Evolutionary conservation across 352 stramenopile species (phyloP).

Genomic region (Phytophthora cryptogea): DNA sequence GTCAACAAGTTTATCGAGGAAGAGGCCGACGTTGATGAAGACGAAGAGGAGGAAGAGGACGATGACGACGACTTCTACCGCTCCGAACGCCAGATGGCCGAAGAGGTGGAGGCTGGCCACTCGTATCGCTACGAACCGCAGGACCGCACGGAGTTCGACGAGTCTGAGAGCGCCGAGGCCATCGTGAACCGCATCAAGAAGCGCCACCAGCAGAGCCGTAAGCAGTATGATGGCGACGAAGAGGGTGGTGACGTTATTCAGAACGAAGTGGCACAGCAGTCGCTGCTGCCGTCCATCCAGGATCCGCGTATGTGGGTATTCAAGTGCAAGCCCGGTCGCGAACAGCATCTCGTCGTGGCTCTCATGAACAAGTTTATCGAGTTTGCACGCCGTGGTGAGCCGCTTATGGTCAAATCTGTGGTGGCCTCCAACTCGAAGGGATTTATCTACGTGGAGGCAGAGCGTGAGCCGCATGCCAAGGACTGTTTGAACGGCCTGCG

Average conservation of each 20-base stretch:
- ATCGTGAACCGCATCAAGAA: slow-evolving; percentile 91
- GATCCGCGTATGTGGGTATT: slow-evolving; percentile 91
- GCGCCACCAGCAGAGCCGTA: slow-evolving; percentile 84
- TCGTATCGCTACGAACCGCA: slow-evolving; percentile 81
- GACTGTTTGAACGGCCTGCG: slow-evolving; percentile 84
- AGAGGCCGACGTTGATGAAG: slow-evolving; percentile 86
- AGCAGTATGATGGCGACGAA: slow-evolving; percentile 86
- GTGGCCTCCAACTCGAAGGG: slow-evolving; percentile 88
- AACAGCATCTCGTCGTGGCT: slow-evolving; percentile 86
- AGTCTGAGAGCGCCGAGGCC: slow-evolving; percentile 82
- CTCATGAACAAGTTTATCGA: slow-evolving; percentile 93
- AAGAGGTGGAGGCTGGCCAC: slow-evolving; percentile 70
- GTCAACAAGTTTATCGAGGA: slow-evolving; percentile 92
- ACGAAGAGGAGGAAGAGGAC: slow-evolving; percentile 87
- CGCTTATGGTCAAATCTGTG: slow-evolving; percentile 86
- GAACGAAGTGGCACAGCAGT: slow-evolving; percentile 88
- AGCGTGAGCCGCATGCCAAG: slow-evolving; percentile 85
- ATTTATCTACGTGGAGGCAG: slow-evolving; percentile 90
- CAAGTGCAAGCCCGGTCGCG: slow-evolving; percentile 89
- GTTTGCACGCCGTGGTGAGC: slow-evolving; percentile 80
- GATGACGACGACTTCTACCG: slow-evolving; percentile 82
- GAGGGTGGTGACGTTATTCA: slow-evolving; percentile 83
- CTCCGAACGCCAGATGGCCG: slow-evolving; percentile 75
- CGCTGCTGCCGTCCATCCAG: slow-evolving; percentile 86
- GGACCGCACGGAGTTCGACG: slow-evolving; percentile 71